phyloP scores from a whole-genome alignment of 2,329 filamentous ascomycete genomes.

The Hymenoscyphus albidus region DNA sequence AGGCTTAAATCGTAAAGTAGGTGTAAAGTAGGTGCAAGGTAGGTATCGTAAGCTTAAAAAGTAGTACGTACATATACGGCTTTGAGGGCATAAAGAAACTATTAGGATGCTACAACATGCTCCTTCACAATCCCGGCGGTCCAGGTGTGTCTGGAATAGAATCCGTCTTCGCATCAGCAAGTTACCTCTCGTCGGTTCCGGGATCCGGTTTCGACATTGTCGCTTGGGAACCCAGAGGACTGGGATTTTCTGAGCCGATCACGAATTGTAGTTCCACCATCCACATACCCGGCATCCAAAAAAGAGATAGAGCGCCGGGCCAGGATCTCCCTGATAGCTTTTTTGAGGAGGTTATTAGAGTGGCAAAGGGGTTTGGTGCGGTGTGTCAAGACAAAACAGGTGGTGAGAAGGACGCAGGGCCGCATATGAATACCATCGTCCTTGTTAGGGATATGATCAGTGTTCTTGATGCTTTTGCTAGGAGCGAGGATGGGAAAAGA shows the following conservation, averaged over 20 bases:
- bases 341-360: background rate
- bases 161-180: background rate
- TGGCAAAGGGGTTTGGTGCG: constrained; percentile 38
- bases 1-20: too few relatives aligned
- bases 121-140: constrained; percentile 1
- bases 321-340: background rate
- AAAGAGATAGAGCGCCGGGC: background rate
- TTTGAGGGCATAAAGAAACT: too few relatives aligned
- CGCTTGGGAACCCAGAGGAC: background rate
- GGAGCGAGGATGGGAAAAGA: constrained; percentile 14
- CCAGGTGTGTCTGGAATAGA: background rate
- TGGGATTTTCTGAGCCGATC: background rate
- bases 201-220: background rate
- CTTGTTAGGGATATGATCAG: constrained; percentile 34
- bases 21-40: too few relatives aligned
- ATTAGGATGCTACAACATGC: too few relatives aligned
- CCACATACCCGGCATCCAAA: background rate
- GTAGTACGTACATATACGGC: too few relatives aligned
- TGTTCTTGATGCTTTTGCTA: constrained; percentile 32
- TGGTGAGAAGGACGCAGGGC: constrained; percentile 40
- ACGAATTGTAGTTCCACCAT: background rate
- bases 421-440: constrained; percentile 29
- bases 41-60: too few relatives aligned
- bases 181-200: background rate
- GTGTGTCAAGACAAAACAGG: constrained; percentile 41